Conservation (phyloP, 2,329 filamentous ascomycete species). For the Nemania abortiva region DNA sequence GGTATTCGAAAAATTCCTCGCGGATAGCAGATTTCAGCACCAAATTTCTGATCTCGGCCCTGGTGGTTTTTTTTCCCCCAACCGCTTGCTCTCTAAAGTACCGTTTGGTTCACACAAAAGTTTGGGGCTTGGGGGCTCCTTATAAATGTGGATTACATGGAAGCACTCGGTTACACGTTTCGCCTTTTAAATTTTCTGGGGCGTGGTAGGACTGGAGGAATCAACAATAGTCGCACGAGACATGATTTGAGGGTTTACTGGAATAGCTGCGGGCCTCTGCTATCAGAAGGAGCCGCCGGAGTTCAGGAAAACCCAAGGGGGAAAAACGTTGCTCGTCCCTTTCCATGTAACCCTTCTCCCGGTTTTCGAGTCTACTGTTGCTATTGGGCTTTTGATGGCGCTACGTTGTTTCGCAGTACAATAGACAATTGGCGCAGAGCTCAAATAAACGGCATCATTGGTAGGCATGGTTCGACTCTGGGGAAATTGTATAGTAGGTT, state of each 20-base stretch:
- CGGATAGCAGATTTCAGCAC: neutral
- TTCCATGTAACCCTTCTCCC: slow-evolving; percentile 11
- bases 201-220: slow-evolving; percentile 9
- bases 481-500: slow-evolving; percentile 36
- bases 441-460: slow-evolving; percentile 23
- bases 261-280: slow-evolving; percentile 10
- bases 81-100: neutral
- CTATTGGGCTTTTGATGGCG: slow-evolving; percentile 10
- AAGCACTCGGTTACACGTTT: slow-evolving; percentile 6
- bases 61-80: neutral
- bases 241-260: slow-evolving; percentile 25
- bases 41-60: neutral
- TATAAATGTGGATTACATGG: neutral
- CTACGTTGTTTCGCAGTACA: slow-evolving; percentile 7
- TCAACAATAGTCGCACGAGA: slow-evolving; percentile 28
- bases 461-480: slow-evolving; percentile 12
- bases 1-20: neutral
- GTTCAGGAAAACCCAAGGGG: slow-evolving; percentile 27
- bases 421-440: slow-evolving; percentile 32
- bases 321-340: slow-evolving; percentile 7
- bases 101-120: neutral
- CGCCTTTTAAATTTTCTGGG: neutral
- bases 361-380: slow-evolving; percentile 1
- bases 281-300: slow-evolving; percentile 20
- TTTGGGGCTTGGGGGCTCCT: neutral